Base-by-base conservation (phyloP, 2,329 filamentous ascomycete genomes). In the Alternaria incomplexa region DNA sequence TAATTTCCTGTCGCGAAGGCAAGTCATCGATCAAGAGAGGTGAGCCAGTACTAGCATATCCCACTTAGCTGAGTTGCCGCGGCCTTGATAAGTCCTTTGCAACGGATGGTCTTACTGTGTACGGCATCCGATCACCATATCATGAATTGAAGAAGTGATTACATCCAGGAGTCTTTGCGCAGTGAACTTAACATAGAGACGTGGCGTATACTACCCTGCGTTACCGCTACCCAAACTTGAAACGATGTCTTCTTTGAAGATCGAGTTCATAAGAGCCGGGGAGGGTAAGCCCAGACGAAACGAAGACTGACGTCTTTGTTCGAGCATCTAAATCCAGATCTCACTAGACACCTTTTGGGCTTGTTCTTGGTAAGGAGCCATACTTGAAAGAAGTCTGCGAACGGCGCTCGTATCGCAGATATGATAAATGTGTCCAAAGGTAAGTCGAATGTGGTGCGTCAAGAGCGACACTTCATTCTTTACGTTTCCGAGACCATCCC, bases 121-220 rank as follows among this genome's bases (percentile, higher is more conserved):
- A 40, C 36, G 3, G 36, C 5, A 3, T 40, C 0, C 36, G 15
- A 1, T 40, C n/a, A 1, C 36, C 1, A 40, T 17, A 17, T 40
- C 36, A 40, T 40, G 36, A 3, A 40, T 40, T 10, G 36, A 11
- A 40, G 36, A 40, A 40, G n/a, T 32, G 0, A 9, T 1, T 40
- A n/a, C 1, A 40, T 40, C 1, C 32, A 1, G 4, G 4, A n/a
- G 15, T n/a, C 0, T 9, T 0, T 2, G 0, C 32, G 1, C 32
- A 2, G 15, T 40, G 15, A n/a, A 2, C 1, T 40, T n/a, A 0
- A 10, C 36, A 6, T 1, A 2, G n/a, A 6, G 9, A 40, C 11
- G 36, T 40, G 36, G 36, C 36, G 9, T 0, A 40, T 1, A 40
- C 0, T 40, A 6, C 36, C n/a, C 5, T 40, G 36, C 15, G n/a